Percentiles rank a stretch among this genome's conserved stretches.
phyloP scores from a whole-genome alignment of 768 basidiomycete species.

The Lanmaoa rubissima region DNA sequence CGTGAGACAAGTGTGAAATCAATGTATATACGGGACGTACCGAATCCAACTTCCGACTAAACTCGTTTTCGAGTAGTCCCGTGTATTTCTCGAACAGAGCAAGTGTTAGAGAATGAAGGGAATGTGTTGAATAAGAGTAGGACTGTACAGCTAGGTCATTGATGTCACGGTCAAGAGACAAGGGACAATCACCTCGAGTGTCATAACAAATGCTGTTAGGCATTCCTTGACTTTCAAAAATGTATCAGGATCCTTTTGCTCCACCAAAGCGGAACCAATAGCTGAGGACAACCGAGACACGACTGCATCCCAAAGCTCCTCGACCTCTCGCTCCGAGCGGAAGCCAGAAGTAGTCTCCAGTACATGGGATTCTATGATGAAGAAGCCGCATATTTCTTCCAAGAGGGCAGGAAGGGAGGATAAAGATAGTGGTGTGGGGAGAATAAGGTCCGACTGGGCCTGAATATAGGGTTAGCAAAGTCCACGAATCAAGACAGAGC shows the following conservation, averaged over 20 bases:
- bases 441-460: constrained; percentile 97
- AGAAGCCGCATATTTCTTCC: constrained; percentile 95
- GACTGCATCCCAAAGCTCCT: constrained; percentile 92
- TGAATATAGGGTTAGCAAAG: constrained; percentile 34
- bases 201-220: constrained; percentile 84
- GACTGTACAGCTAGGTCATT: constrained; percentile 47
- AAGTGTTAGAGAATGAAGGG: constrained; percentile 81
- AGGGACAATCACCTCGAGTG: constrained; percentile 67
- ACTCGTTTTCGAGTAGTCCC: constrained; percentile 75
- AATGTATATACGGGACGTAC: constrained; percentile 41
- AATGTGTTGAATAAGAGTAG: constrained; percentile 81
- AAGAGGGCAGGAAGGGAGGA: constrained; percentile 70
- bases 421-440: constrained; percentile 70
- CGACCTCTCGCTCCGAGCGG: constrained; percentile 87
- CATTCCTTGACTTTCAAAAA: constrained; percentile 84
- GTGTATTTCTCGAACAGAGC: constrained; percentile 90
- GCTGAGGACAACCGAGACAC: constrained; percentile 69
- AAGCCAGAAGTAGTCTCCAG: constrained; percentile 86
- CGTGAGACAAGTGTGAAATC: not conserved
- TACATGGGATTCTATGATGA: constrained; percentile 93
- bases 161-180: not conserved
- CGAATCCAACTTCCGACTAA: constrained; percentile 74
- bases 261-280: constrained; percentile 68
- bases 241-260: constrained; percentile 75
- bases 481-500: not conserved